A percentile compares a stretch with the other conserved stretches of the same genome.
phyloP scores from a whole-genome alignment of 2,329 filamentous ascomycete species.

The Aspergillus sp. region DNA sequence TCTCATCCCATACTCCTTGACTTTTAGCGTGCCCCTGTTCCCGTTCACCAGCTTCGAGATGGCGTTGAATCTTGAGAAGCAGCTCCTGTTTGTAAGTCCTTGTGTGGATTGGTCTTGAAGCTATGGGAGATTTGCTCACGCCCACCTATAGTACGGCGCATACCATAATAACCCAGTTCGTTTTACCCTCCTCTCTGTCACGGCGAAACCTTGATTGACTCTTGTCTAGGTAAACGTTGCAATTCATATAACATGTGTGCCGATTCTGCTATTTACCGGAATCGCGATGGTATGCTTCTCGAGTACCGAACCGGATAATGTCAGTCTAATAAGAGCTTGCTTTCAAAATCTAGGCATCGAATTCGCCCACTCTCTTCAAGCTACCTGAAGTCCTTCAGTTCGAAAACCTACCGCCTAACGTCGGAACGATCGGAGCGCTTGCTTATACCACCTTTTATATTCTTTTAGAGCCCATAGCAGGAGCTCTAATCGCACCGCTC shows the following conservation, averaged over 20 bases:
- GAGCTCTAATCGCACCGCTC: conserved; percentile 71
- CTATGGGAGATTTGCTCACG: conserved; percentile 1
- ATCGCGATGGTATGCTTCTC: conserved; percentile 55
- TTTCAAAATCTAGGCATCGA: conserved; percentile 50
- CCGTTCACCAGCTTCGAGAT: conserved; percentile 24
- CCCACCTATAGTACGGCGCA: conserved; percentile 57
- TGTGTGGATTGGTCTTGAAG: conserved; percentile 7
- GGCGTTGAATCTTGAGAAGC: conserved; percentile 63
- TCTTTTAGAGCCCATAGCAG: conserved; percentile 90
- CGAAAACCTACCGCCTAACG: conserved; percentile 59
- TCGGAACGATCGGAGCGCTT: conserved; percentile 57
- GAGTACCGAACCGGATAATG: neutral
- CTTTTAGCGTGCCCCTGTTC: neutral
- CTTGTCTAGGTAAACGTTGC: conserved; percentile 58
- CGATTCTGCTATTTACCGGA: conserved; percentile 58
- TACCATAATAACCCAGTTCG: conserved; percentile 65
- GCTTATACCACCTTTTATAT: conserved; percentile 80
- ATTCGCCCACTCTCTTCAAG: conserved; percentile 53
- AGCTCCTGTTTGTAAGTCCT: conserved; percentile 61
- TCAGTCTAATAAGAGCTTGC: conserved; percentile 4
- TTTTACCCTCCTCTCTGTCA: conserved; percentile 9
- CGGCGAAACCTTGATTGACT: conserved; percentile 20
- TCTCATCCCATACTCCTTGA: neutral
- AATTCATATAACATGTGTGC: conserved; percentile 66
- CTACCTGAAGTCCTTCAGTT: conserved; percentile 55